A percentile compares a stretch with the other conserved stretches of the same genome.
These are phyloP conservation scores for Alnus glutinosa DNA, from an alignment of 306 rosid genomes.

Conservation along the genomic window DNA sequence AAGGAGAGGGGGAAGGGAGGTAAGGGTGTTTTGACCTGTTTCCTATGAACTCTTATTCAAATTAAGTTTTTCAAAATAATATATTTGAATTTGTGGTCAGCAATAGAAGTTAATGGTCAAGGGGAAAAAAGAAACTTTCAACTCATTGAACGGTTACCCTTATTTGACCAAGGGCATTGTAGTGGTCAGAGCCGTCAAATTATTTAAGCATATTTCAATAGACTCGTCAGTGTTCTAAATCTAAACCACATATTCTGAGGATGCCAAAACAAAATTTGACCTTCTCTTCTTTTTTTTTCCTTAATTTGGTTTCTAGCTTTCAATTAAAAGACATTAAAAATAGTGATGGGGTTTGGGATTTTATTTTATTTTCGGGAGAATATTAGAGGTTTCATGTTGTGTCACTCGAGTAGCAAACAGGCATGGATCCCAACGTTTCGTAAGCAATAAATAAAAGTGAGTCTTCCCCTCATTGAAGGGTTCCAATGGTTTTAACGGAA, in stretches of 20 bases:
- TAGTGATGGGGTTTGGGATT: neutral
- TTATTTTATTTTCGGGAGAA: neutral
- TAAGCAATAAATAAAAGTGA: neutral
- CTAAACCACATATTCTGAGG: neutral
- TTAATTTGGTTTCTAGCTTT: neutral
- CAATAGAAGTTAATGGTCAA: too few relatives aligned
- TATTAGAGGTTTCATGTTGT: neutral
- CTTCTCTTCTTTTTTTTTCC: neutral
- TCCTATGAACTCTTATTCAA: too few relatives aligned
- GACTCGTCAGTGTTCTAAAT: neutral
- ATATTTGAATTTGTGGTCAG: too few relatives aligned
- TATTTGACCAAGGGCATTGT: neutral
- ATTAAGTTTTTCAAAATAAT: too few relatives aligned
- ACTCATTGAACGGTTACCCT: too few relatives aligned
- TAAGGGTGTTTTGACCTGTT: too few relatives aligned
- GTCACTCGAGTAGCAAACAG: neutral
- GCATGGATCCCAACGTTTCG: neutral
- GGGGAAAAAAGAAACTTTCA: too few relatives aligned
- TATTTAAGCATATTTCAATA: neutral
- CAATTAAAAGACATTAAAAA: neutral
- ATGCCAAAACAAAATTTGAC: neutral
- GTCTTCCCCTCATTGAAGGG: neutral
- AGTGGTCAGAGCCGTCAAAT: neutral
- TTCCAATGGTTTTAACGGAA: neutral
- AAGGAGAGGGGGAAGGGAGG: too few relatives aligned